Conservation (phyloP, 768 basidiomycete genomes). For the Pleurotus citrinopileatus region DNA sequence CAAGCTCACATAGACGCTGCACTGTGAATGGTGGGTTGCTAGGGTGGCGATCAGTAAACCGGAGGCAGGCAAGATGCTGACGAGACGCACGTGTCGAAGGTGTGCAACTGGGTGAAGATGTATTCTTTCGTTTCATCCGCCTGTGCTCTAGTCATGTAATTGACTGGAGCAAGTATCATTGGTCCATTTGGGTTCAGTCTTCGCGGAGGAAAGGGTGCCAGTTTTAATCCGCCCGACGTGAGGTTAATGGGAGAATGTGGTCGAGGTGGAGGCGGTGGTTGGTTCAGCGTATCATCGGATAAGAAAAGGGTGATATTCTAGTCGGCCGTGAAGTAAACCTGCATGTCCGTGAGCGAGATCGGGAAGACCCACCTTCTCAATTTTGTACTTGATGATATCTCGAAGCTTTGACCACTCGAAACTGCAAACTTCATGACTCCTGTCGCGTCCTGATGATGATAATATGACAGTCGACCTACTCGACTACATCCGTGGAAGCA, state of each 20-base stretch:
- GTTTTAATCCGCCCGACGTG: constrained; percentile 57
- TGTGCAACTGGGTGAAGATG: constrained; percentile 65
- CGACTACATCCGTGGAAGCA: constrained; percentile 60
- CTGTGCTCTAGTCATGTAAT: constrained; percentile 59
- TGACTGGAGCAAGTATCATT: constrained; percentile 46
- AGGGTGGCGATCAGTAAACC: not conserved
- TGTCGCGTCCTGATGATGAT: constrained; percentile 1
- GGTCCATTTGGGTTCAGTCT: constrained; percentile 39
- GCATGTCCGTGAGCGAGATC: not conserved
- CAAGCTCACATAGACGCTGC: constrained; percentile 85
- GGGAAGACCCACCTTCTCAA: constrained; percentile 53
- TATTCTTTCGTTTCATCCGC: constrained; percentile 51
- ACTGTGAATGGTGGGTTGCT: constrained; percentile 82
- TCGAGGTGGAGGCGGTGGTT: constrained; percentile 32
- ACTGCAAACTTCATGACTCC: constrained; percentile 30
- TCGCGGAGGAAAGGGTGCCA: constrained; percentile 73
- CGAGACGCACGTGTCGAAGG: constrained; percentile 66
- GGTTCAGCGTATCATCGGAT: constrained; percentile 24
- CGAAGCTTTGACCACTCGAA: constrained; percentile 70
- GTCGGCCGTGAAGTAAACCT: not conserved
- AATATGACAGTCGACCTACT: constrained; percentile 37
- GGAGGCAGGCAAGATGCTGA: not conserved
- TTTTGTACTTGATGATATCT: constrained; percentile 69
- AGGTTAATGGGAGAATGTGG: constrained; percentile 41
- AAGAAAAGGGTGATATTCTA: constrained; percentile 55